phyloP scores from a whole-genome alignment of 345 rosid genomes.

The Hibiscus syriacus region DNA sequence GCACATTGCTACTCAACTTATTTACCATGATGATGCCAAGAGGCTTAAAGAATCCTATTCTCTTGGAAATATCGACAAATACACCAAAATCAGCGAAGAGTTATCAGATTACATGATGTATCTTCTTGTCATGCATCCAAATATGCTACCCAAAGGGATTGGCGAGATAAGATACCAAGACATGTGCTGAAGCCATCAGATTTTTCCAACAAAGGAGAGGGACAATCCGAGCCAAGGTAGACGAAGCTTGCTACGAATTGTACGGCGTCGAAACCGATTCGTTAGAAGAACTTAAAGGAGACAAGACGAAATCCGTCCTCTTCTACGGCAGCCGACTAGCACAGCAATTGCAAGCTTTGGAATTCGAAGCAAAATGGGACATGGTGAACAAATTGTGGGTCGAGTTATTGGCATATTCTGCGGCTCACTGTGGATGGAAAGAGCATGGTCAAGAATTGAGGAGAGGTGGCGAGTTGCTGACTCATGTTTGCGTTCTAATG shows the following conservation, averaged over 20 bases:
- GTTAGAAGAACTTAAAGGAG: too few species aligned
- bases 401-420: constrained; percentile 18
- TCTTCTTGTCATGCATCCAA: constrained; percentile 1
- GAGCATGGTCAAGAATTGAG: constrained; percentile 14
- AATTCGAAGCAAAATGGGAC: background rate
- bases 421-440: constrained; percentile 8
- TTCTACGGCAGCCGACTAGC: too few species aligned
- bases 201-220: background rate
- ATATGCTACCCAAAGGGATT: constrained; percentile 11
- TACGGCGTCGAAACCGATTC: too few species aligned
- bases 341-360: background rate
- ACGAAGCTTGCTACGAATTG: background rate
- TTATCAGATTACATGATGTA: constrained; percentile 20
- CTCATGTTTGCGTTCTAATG: constrained; percentile 18
- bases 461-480: constrained; percentile 20
- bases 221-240: background rate
- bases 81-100: background rate
- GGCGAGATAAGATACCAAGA: constrained; percentile 9
- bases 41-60: background rate
- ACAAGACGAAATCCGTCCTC: too few species aligned
- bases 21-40: background rate
- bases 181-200: background rate
- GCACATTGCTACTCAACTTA: constrained; percentile 20
- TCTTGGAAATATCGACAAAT: background rate
- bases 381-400: constrained; percentile 7